Evolutionary conservation across 75 land plant genomes (phyloP).

Genomic region (Cryptomeria japonica): DNA sequence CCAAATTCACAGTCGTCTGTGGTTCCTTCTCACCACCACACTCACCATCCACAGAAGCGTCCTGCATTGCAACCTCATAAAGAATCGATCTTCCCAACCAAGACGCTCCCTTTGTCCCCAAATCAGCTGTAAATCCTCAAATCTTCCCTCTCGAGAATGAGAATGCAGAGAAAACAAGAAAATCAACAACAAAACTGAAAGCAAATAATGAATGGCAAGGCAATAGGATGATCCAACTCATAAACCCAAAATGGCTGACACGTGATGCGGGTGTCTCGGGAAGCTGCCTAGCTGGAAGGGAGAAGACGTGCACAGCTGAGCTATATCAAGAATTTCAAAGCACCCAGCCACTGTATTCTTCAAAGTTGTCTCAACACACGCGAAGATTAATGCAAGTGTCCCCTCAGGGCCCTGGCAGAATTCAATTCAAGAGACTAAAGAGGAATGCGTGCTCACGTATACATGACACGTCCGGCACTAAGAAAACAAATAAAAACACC

Average conservation of each 20-base stretch:
- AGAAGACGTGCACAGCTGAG: neutral
- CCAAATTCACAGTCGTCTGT: neutral
- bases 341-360: neutral
- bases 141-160: too few relatives aligned
- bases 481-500: too few relatives aligned
- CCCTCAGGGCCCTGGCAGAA: neutral
- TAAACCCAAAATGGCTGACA: neutral
- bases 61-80: neutral
- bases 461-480: constrained; percentile 1
- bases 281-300: neutral
- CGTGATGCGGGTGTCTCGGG: neutral
- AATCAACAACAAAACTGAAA: too few relatives aligned
- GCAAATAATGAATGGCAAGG: too few relatives aligned
- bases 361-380: neutral
- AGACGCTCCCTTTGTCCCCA: too few relatives aligned
- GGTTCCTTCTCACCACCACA: neutral
- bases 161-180: too few relatives aligned
- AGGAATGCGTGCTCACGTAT: constrained; percentile 5
- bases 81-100: neutral
- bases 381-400: neutral
- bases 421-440: neutral
- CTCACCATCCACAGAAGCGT: neutral
- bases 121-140: too few relatives aligned
- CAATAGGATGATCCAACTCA: neutral
- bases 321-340: neutral